These are phyloP conservation scores for Rubus parviflorus DNA, from an alignment of 306 rosid genomes.

Conservation along the genomic window DNA sequence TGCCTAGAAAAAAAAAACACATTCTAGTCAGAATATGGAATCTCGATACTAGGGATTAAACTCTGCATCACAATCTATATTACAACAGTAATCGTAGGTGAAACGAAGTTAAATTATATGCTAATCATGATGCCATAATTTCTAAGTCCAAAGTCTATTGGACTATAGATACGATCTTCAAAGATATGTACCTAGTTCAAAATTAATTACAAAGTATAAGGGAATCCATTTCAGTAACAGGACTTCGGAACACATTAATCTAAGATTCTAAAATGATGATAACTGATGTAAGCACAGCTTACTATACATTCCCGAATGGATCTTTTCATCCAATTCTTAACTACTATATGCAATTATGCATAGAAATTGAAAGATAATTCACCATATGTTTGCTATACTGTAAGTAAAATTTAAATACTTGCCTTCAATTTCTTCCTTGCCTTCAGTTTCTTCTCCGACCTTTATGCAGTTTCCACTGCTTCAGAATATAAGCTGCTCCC, in stretches of 20 bases:
- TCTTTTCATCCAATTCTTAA: background rate
- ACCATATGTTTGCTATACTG: background rate
- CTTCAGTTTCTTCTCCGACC: constrained; percentile 33
- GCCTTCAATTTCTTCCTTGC: constrained; percentile 32
- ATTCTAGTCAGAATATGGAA: background rate
- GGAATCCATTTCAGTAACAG: background rate
- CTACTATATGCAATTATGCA: background rate
- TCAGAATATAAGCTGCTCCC: constrained; percentile 44
- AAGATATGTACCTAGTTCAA: background rate
- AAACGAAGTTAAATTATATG: background rate
- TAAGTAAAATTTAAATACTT: background rate
- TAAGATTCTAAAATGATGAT: background rate
- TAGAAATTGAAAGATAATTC: background rate
- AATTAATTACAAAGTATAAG: background rate
- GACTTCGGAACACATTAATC: background rate
- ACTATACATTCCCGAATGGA: background rate
- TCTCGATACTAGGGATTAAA: background rate
- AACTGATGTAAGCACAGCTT: background rate
- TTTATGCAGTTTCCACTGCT: constrained; percentile 44
- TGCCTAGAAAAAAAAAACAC: background rate
- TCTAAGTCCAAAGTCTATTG: background rate
- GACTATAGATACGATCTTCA: background rate
- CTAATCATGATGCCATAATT: background rate
- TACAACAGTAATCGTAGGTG: background rate
- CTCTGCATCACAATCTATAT: background rate